Evolutionary conservation across 441 rosid species (phyloP).

Genomic region (Jatropha multifida): DNA sequence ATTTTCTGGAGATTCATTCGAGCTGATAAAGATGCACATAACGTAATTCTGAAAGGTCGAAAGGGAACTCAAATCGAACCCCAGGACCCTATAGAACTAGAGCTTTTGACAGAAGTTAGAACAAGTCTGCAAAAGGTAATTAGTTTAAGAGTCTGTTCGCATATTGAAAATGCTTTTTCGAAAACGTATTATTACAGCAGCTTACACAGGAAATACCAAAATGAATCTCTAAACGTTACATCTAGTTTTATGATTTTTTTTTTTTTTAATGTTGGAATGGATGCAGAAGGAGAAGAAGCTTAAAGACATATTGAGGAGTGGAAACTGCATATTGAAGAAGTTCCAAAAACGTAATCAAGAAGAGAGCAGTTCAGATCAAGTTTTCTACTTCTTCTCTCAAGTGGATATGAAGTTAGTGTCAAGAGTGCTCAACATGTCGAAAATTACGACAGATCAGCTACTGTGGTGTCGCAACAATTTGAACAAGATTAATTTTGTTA

Average conservation of each 20-base stretch:
- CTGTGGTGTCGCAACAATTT: conserved; percentile 73
- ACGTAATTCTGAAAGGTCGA: conserved; percentile 35
- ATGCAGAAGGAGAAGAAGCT: conserved; percentile 83
- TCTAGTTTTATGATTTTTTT: neutral
- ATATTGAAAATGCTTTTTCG: no score
- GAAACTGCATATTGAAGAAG: conserved; percentile 68
- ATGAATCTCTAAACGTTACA: no score
- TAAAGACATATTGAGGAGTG: conserved; percentile 61
- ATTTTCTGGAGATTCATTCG: conserved; percentile 78
- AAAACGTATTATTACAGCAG: no score
- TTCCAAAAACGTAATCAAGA: conserved; percentile 43
- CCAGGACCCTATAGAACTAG: conserved; percentile 46
- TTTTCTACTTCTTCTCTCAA: conserved; percentile 75
- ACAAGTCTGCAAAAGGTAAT: conserved; percentile 62
- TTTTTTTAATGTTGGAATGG: neutral
- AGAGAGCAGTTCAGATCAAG: conserved; percentile 55
- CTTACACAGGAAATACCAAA: no score
- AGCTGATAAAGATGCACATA: conserved; percentile 61
- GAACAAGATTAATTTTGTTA: conserved; percentile 57
- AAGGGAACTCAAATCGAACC: conserved; percentile 59
- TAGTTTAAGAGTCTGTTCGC: neutral
- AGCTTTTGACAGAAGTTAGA: conserved; percentile 53
- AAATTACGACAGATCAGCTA: conserved; percentile 63
- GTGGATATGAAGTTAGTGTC: conserved; percentile 84
- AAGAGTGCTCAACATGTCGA: conserved; percentile 79